phyloP scores from a whole-genome alignment of 345 rosid genomes.

The Eucalyptus melliodora region DNA sequence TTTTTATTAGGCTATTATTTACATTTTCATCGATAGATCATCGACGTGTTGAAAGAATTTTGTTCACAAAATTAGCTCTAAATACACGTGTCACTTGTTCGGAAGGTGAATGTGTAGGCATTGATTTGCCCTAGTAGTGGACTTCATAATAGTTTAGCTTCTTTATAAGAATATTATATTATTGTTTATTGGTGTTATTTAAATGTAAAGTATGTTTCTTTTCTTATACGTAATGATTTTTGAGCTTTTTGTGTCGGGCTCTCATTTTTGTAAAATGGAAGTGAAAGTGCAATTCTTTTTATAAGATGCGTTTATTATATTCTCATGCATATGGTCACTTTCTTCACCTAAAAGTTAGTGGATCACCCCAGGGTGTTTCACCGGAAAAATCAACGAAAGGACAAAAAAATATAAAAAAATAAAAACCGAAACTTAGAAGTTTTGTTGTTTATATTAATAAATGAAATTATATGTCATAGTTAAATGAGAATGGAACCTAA shows the following conservation, averaged over 20 bases:
- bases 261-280: neutral
- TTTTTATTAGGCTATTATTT: neutral
- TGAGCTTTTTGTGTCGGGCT: neutral
- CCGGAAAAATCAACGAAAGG: neutral
- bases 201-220: neutral
- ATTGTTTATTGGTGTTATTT: neutral
- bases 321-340: neutral
- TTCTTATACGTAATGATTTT: neutral
- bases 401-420: neutral
- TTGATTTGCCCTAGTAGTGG: neutral
- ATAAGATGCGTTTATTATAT: neutral
- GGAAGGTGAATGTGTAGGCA: neutral
- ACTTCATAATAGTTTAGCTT: neutral
- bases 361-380: neutral
- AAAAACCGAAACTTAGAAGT: neutral
- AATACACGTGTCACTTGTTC: neutral
- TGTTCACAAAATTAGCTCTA: neutral
- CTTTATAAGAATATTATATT: neutral
- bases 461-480: neutral
- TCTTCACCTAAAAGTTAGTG: neutral
- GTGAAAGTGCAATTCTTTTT: neutral
- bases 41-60: rapidly evolving
- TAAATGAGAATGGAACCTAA: neutral
- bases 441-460: neutral
- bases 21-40: neutral